These are phyloP conservation scores for Quercus variabilis DNA, from an alignment of 306 rosid species.

Conservation along the genomic window DNA sequence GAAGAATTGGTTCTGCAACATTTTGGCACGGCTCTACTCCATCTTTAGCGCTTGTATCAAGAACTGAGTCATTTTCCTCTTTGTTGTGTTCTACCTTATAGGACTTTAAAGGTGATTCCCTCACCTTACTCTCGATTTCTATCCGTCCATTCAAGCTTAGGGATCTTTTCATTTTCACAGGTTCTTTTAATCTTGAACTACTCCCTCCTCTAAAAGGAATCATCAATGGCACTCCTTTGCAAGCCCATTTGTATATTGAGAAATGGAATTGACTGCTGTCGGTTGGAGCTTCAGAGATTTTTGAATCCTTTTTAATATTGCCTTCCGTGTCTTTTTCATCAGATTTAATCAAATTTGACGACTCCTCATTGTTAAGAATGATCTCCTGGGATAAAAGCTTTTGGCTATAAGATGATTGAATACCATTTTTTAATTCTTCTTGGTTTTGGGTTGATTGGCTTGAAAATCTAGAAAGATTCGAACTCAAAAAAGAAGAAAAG, in stretches of 20 bases:
- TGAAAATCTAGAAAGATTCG: slow-evolving; percentile 53
- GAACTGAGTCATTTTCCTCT: slow-evolving; percentile 31
- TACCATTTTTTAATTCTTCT: slow-evolving; percentile 34
- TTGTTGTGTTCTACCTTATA: slow-evolving; percentile 16
- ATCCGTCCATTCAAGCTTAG: slow-evolving; percentile 35
- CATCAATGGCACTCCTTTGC: slow-evolving; percentile 68
- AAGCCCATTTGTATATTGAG: slow-evolving; percentile 94
- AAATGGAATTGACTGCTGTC: slow-evolving; percentile 64
- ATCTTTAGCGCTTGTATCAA: slow-evolving; percentile 11
- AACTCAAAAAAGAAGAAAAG: slow-evolving; percentile 36
- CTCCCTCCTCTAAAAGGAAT: slow-evolving; percentile 60
- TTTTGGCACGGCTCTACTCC: slow-evolving; percentile 23
- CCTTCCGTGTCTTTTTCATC: slow-evolving; percentile 35
- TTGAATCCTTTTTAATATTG: slow-evolving; percentile 32
- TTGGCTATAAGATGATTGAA: slow-evolving; percentile 24
- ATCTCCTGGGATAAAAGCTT: slow-evolving; percentile 41
- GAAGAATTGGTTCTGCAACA: slow-evolving; percentile 26
- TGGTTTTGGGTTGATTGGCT: slow-evolving; percentile 33
- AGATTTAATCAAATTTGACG: slow-evolving; percentile 21
- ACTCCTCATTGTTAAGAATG: slow-evolving; percentile 11
- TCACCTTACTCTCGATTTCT: slow-evolving; percentile 24
- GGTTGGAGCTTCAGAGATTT: slow-evolving; percentile 34
- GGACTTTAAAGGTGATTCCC: slow-evolving; percentile 21
- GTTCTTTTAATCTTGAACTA: slow-evolving; percentile 43
- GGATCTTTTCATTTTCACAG: slow-evolving; percentile 35